Evolutionary conservation across 1,284 basidiomycete species (phyloP).

Genomic region (Volvariella volvacea): DNA sequence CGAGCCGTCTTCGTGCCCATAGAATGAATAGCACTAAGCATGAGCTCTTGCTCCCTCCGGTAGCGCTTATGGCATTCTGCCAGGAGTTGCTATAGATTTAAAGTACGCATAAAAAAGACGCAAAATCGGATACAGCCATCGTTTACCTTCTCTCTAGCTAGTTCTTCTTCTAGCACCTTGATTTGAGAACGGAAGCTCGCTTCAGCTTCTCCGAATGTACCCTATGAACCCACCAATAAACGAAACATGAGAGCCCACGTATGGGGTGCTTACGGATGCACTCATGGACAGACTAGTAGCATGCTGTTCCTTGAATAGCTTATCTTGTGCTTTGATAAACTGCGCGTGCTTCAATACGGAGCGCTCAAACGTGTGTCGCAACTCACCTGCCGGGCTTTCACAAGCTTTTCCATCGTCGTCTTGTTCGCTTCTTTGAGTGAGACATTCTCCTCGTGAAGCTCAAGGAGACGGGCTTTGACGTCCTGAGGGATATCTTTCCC

Average conservation of each 20-base stretch:
- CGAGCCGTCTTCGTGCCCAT: conserved; percentile 61
- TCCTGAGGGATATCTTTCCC: conserved; percentile 77
- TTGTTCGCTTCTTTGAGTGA: conserved; percentile 68
- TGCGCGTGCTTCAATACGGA: conserved; percentile 25
- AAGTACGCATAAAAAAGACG: conserved; percentile 5
- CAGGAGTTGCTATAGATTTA: conserved; percentile 38
- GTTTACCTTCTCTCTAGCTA: conserved; percentile 53
- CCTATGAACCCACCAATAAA: conserved; percentile 15
- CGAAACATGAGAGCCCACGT: too few species aligned
- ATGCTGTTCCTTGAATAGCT: conserved; percentile 76
- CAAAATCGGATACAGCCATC: conserved; percentile 6
- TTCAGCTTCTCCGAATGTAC: conserved; percentile 66
- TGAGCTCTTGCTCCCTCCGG: conserved; percentile 70
- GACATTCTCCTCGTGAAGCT: conserved; percentile 73
- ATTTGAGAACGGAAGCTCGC: conserved; percentile 65
- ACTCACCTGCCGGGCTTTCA: conserved; percentile 71
- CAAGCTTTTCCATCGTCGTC: conserved; percentile 70
- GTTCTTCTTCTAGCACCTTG: conserved; percentile 64
- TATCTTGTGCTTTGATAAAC: conserved; percentile 93
- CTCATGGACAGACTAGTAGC: conserved; percentile 34
- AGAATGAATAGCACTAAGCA: conserved; percentile 71
- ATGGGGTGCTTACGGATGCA: background rate
- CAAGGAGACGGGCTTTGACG: conserved; percentile 69
- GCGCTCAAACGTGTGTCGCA: background rate
- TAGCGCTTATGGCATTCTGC: conserved; percentile 57